These are phyloP conservation scores for Trichoderma asperelloides DNA, from an alignment of 495 filamentous ascomycete genomes.

Conservation along the genomic window DNA sequence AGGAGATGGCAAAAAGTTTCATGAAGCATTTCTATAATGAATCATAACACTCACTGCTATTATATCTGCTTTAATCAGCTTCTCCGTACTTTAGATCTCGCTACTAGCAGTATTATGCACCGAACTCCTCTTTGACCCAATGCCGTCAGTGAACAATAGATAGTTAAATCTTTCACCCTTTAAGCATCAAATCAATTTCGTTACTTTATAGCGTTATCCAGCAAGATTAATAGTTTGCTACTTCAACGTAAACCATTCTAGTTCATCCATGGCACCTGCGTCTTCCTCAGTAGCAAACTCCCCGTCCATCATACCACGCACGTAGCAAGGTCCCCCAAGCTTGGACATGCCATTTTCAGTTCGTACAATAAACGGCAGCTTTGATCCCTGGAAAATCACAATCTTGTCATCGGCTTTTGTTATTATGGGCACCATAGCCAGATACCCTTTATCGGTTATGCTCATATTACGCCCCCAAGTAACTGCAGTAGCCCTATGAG, in stretches of 20 bases:
- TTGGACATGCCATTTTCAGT: neutral
- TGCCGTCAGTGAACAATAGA: no score
- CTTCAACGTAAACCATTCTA: slow-evolving; percentile 14
- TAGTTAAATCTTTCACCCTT: no score
- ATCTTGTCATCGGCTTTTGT: neutral
- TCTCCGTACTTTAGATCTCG: no score
- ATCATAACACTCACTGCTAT: no score
- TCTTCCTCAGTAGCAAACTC: neutral
- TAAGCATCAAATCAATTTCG: no score
- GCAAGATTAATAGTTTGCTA: no score
- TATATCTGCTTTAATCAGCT: no score
- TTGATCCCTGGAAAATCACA: neutral
- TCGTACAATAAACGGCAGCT: neutral
- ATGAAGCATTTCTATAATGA: no score
- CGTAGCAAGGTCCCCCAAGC: neutral
- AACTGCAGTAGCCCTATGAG: neutral
- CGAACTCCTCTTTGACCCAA: no score
- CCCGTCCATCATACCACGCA: neutral
- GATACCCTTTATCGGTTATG: neutral
- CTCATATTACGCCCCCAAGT: neutral
- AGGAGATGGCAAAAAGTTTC: no score
- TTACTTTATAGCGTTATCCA: no score
- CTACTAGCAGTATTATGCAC: no score
- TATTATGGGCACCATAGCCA: neutral
- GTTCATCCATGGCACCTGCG: neutral